phyloP scores from a whole-genome alignment of 306 rosid genomes.

The Pueraria montana region DNA sequence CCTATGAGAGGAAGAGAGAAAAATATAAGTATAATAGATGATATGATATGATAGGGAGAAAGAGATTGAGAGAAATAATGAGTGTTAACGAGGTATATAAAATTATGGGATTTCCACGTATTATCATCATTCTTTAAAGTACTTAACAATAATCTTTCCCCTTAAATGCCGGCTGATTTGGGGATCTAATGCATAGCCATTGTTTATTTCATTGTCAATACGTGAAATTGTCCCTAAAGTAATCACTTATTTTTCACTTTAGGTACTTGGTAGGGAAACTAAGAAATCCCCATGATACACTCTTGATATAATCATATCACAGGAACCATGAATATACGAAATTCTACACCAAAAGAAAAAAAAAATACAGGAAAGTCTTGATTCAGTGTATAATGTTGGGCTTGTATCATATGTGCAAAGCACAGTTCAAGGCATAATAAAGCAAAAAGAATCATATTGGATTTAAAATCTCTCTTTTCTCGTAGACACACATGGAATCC shows the following conservation, averaged over 20 bases:
- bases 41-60: too few relatives aligned
- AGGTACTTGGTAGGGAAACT: neutral
- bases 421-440: conserved; percentile 29
- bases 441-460: conserved; percentile 39
- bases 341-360: neutral
- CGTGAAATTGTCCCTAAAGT: neutral
- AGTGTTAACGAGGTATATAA: too few relatives aligned
- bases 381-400: conserved; percentile 6
- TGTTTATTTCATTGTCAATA: neutral
- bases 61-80: too few relatives aligned
- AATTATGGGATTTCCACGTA: too few relatives aligned
- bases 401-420: neutral
- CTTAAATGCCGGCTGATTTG: neutral
- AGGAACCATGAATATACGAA: neutral
- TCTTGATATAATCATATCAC: neutral
- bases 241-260: conserved; percentile 1
- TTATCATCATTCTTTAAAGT: too few relatives aligned
- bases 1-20: too few relatives aligned
- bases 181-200: neutral
- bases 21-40: too few relatives aligned
- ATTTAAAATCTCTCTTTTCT: conserved; percentile 40
- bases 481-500: conserved; percentile 24
- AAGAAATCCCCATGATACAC: neutral
- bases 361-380: neutral
- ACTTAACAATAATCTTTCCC: neutral